Base-by-base conservation (phyloP, 805 yeast species). In the Wickerhamomyces tratensis region DNA sequence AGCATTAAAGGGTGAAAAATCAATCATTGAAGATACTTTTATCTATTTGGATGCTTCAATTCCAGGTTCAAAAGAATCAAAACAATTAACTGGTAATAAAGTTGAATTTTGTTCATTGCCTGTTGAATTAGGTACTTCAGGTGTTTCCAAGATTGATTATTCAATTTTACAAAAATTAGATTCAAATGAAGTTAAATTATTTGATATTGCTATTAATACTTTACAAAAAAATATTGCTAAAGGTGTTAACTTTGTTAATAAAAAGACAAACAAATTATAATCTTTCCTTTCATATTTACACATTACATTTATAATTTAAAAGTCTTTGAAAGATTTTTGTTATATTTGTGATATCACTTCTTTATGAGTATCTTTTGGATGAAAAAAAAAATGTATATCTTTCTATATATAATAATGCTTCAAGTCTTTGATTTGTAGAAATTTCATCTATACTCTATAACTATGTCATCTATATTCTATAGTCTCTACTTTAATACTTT, bases 91-190 rank as follows among this genome's bases (percentile, higher is more conserved):
- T 14, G 57, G 57, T 8, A 46, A 50, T n/a, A 41, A 49, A 25
- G 44, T 61, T 29, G 62, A 62, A 33, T 82, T 65, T 60, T 75
- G 83, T 59, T 74, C 91, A 1, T 67, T 79, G 49, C 89, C 89
- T 35, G 75, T 80, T 46, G 64, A 57, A 42, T 68, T 82, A 46
- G 70, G 74, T 43, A 59, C 62, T 45, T 59, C 67, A 37, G 89
- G 89, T 51, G 69, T 79, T 43, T 68, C 65, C 39, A 71, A 69
- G 47, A 74, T 83, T 42, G 71, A 82, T 52, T 70, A 67, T 50
- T 67, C 69, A 29, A 64, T 79, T 43, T 67, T 83, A 52, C 63
- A 67, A 45, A 59, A 69, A 47, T 57, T 76, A 52, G 65, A 68
- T 51, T 66, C 59, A 29, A 67, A 67, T 40, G 93, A 84, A 63